Evolutionary conservation across 331 rosid species (phyloP), one percentile per base, ranked within the genome.

Genomic region (Stylosanthes scabra): DNA sequence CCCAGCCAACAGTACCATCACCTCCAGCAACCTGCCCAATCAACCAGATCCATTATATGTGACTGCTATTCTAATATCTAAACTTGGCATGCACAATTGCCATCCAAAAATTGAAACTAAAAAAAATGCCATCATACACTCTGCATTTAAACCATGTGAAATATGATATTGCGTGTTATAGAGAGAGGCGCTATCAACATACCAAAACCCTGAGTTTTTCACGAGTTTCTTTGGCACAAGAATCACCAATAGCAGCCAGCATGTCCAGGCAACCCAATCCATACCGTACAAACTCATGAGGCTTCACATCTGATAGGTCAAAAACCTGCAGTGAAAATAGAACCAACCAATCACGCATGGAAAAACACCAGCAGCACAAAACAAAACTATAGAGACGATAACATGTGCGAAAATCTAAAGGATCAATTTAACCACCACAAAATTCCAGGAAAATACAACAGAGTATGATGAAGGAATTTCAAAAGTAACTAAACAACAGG

Each of bases 1-100:
- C 99, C 99, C 99, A 95, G 52, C 99, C 99, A 31, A 95, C 98
- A 6, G 99, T 88, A 61, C 99, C 99, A 81, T 95, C 99, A 74
- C 99, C 99, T 63, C 99, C 99, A 50, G 99, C 99, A 83, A 90
- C 99, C 99, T 95, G 84, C 67, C 66, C 86, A 81, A 75, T 73
- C 74, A 86, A 74, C 78, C 73, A 78, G 59, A 31, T 55, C 68
- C 74, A 71, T 44, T 63, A 71, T 67, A 62, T 57, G 65, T 27
- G 20, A 75, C 50, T 34, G 27, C 76, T 28, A 70, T 61, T 15
- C 73, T 66, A 75, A 4, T 60, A 66, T 60, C 70, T 15, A 71
- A 62, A 79, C 39, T 62, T 25, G 63, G 15, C 16, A 13, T 5
- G 9, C 12, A 15, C 13, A 39, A 41, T 59, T 40, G 28, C 55